phyloP scores from a whole-genome alignment of 2,329 filamentous ascomycete species.

The Pochonia chlamydosporia region DNA sequence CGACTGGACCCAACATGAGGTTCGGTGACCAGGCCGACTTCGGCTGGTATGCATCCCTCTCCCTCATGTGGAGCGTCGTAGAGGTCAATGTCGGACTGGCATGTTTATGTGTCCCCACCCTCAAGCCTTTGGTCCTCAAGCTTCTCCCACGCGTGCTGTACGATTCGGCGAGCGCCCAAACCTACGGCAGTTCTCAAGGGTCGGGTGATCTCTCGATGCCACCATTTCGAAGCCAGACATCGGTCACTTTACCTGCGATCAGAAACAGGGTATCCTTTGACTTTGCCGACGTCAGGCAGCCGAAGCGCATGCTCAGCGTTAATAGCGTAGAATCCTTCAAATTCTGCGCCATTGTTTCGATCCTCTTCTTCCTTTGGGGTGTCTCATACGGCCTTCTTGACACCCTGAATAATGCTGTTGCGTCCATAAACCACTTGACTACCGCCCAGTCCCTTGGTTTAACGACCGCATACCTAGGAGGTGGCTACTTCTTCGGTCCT shows the following conservation, averaged over 20 bases:
- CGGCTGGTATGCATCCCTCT: slow-evolving; percentile 71
- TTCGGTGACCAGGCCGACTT: slow-evolving; percentile 51
- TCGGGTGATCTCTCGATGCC: no score
- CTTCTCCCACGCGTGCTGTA: slow-evolving; percentile 51
- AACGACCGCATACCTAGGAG: slow-evolving; percentile 65
- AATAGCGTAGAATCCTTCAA: slow-evolving; percentile 60
- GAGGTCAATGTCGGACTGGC: slow-evolving; percentile 92
- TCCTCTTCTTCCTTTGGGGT: slow-evolving; percentile 85
- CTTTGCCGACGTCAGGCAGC: slow-evolving; percentile 65
- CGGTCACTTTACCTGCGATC: no score
- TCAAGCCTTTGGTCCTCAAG: slow-evolving; percentile 76
- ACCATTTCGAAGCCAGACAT: slow-evolving; percentile 30
- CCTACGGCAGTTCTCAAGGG: no score
- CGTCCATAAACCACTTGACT: slow-evolving; percentile 55
- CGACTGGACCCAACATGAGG: slow-evolving; percentile 31
- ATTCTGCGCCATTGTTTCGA: slow-evolving; percentile 68
- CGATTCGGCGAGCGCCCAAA: slow-evolving; percentile 31
- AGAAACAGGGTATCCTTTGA: slow-evolving; percentile 61
- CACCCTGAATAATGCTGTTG: slow-evolving; percentile 68
- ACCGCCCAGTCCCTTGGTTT: slow-evolving; percentile 59
- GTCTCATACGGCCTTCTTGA: slow-evolving; percentile 85
- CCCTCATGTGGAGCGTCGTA: slow-evolving; percentile 90
- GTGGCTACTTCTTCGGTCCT: slow-evolving; percentile 64
- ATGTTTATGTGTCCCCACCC: slow-evolving; percentile 81
- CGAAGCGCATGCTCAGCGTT: slow-evolving; percentile 65